Evolutionary conservation across 2,329 filamentous ascomycete species (phyloP), one percentile per base, ranked within the genome.

Genomic region (Tolypocladium tropicale): DNA sequence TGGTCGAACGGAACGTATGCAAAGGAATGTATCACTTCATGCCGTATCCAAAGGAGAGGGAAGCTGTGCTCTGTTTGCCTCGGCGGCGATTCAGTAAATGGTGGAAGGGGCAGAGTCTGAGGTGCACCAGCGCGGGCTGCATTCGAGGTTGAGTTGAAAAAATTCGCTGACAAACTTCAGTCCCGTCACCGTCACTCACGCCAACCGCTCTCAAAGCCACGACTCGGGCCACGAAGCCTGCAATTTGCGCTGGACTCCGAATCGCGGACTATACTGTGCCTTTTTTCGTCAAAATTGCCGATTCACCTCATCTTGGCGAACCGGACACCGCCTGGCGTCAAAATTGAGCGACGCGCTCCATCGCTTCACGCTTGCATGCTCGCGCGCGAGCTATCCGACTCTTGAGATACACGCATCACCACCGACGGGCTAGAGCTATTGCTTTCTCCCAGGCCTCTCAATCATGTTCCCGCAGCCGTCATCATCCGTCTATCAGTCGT

Each of bases 401-500:
- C 28, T 21, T n/a, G 18, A 50, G 18, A 32, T 32, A 32, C 28
- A 33, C 16, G 11, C 32, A 6, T 49, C 12, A 6, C 2, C 10
- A n/a, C 18, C 18, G 10, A 2, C 46, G 10, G 6, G 1, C 14
- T n/a, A 11, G 46, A 9, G 18, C 28, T n/a, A 1, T 21, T 50
- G 5, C 2, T 32, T 50, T n/a, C 12, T 5, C 11, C 5, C 9
- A 16, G 46, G 33, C 39, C 28, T 54, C 30, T 25, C 10, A 30
- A 59, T 28, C 11, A 82, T 82, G 78, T 68, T 81, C 33, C 70
- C 75, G 0, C 70, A 78, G 21, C 63, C 72, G 14, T 62, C 68
- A 2, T 70, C 76, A 2, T 76, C 76, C 3, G 70, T 80, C 52
- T 79, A 82, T 60, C 79, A 81, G 63, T 67, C 74, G 41, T 75